phyloP scores from a whole-genome alignment of 1,139 yeast genomes.

The Pichia sp. region DNA sequence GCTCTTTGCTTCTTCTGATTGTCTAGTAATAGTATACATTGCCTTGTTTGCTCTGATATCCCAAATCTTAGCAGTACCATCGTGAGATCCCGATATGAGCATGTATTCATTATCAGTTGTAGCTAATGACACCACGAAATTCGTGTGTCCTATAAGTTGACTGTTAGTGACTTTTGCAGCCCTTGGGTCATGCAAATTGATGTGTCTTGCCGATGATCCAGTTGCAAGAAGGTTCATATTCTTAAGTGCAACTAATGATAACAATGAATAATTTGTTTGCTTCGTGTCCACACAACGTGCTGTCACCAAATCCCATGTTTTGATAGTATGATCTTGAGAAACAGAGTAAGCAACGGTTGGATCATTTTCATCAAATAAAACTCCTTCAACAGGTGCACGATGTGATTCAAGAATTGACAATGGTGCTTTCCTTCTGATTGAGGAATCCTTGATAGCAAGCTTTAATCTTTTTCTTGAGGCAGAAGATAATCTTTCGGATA shows the following conservation, averaged over 20 bases:
- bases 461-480: slow-evolving; percentile 87
- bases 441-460: slow-evolving; percentile 71
- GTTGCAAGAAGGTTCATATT: slow-evolving; percentile 68
- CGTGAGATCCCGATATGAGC: slow-evolving; percentile 89
- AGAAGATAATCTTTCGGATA: slow-evolving; percentile 44
- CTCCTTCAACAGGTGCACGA: slow-evolving; percentile 80
- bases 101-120: slow-evolving; percentile 74
- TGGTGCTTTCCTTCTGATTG: slow-evolving; percentile 77
- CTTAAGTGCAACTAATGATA: slow-evolving; percentile 68
- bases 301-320: slow-evolving; percentile 94
- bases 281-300: slow-evolving; percentile 80
- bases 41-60: slow-evolving; percentile 85
- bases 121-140: slow-evolving; percentile 78
- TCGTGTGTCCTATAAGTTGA: slow-evolving; percentile 84
- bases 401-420: slow-evolving; percentile 76
- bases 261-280: slow-evolving; percentile 80
- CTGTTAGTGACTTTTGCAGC: slow-evolving; percentile 52
- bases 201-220: slow-evolving; percentile 96
- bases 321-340: slow-evolving; percentile 90
- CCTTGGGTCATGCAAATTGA: slow-evolving; percentile 89
- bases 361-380: slow-evolving; percentile 68
- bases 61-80: slow-evolving; percentile 94
- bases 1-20: slow-evolving; percentile 35
- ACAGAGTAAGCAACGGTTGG: slow-evolving; percentile 84
- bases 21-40: slow-evolving; percentile 77